Percentiles rank a stretch among this genome's conserved stretches.
These are phyloP conservation scores for Sugiyamaella smithiae DNA, from an alignment of 805 yeast species.

Conservation along the genomic window DNA sequence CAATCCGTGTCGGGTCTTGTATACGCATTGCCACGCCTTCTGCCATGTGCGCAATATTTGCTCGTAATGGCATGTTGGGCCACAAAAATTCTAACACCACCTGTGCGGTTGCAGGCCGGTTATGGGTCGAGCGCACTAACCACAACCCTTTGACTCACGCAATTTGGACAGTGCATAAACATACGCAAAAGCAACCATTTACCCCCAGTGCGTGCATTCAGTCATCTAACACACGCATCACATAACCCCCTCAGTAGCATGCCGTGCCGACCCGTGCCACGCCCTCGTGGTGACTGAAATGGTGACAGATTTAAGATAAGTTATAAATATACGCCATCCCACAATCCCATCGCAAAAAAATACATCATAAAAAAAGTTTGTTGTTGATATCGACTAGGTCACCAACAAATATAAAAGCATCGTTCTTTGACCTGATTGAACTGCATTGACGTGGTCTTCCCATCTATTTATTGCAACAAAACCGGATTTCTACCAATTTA, in stretches of 20 bases:
- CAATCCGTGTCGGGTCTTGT: no score
- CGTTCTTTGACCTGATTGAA: no score
- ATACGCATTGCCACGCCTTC: no score
- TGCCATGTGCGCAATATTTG: no score
- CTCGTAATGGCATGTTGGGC: no score
- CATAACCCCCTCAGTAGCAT: slow-evolving; percentile 1
- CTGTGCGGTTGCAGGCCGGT: background rate
- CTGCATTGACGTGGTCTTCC: no score
- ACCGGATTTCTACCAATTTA: no score
- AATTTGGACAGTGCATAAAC: background rate
- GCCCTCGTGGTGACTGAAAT: slow-evolving; percentile 5
- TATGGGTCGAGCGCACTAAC: background rate
- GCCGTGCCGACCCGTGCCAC: slow-evolving; percentile 8
- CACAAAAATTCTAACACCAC: no score
- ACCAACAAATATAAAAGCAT: no score
- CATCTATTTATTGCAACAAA: no score
- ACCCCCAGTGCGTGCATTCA: slow-evolving; percentile 2
- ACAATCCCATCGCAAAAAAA: background rate
- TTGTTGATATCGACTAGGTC: no score
- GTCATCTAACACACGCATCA: slow-evolving; percentile 5
- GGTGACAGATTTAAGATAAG: background rate
- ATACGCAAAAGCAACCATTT: background rate
- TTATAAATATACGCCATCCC: background rate
- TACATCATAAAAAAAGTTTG: no score
- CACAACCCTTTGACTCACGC: background rate